Base-by-base conservation (phyloP, 1,284 basidiomycete genomes). In the Austroboletus rostrupii region DNA sequence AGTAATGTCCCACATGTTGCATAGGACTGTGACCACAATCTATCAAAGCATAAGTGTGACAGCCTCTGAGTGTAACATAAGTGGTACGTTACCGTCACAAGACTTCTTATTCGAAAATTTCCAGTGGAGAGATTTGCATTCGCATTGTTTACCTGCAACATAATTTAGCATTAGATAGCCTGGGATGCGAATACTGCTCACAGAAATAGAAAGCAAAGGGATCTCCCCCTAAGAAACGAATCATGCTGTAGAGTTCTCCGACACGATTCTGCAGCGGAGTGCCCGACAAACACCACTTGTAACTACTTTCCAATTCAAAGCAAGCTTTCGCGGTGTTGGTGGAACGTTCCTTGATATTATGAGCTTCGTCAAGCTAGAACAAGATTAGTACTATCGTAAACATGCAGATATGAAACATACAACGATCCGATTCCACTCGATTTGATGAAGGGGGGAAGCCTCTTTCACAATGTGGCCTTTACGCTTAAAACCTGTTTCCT, bases 181-280 rank as follows among this genome's bases (percentile, higher is more conserved):
- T 49, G 21, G 19, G n/a, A 12, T 7, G 5, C 46, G 14, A 29
- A 45, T 5, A 50, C 33, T 61, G 67, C 84, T 75, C 72, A 87
- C 94, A 97, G 70, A 94, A 97, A 69, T 97, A 97, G 69, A 82
- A 92, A 1, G 89, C 85, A 67, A 93, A 93, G 0, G 91, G 92
- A 65, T 95, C 92, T 14, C 90, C 91, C 20, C 93, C 93, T 50
- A 97, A 70, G 72, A 97, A 97, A 52, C 90, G 78, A 52, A 99
- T 85, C 50, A 98, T 81, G 67, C 94, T 97, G 73, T 99, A 99
- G 38, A 99, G 74, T 68, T 99, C 97, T 56, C 97, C 97, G 14
- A 99, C 97, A 54, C 96, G 85, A 62, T 97, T 97, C 70, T 98
- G 92, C 13, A 95, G 71, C 0, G 93, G 95, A n/a, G 95, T 97